Base-by-base conservation (phyloP, 106 monocot genomes). In the Phalaenopsis equestris region DNA sequence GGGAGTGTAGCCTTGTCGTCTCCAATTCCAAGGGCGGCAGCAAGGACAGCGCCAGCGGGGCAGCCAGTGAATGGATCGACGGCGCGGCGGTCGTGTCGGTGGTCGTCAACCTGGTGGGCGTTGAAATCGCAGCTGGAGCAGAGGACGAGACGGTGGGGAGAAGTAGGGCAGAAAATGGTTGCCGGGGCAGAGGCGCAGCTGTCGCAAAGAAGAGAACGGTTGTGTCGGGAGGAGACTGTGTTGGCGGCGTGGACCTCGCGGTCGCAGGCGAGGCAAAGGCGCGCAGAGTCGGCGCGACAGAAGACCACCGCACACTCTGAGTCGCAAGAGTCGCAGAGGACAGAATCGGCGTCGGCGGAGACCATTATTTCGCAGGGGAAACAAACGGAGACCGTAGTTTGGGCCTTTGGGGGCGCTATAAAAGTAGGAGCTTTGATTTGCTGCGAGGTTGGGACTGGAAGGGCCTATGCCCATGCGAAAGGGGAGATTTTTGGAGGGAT, bases 201-300 rank as follows among this genome's bases (percentile, higher is more conserved):
- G 83, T 83, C 77, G 85, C 91, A 91, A 57, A 91, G 83, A 41
- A 85, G 85, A 16, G 87, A 58, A 41, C 88, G 88, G n/a, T 68
- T 73, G 79, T 91, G 91, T 24, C 72, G 55, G 56, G 81, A 84
- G 43, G 85, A 88, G 45, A 91, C 88, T 0, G 85, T 56, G 83
- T 91, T 91, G 75, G 90, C 90, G 42, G 79, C 52, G 87, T 90
- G 90, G 52, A 90, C 89, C 41, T 84, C 84, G 77, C 79, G 84
- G 79, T 89, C 89, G 82, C 89, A 89, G 47, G 81, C 23, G 11
- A 84, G 84, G 84, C 84, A 84, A 11, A 84, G 84, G 55, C 67
- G 16, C 16, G 84, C 80, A 24, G 84, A 37, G 64, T 84, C 84
- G 17, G 84, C 84, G 18, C 79, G 55, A 75, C 84, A 84, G 84